Evolutionary conservation across 768 basidiomycete genomes (phyloP).

Genomic region (Epithele typhae): DNA sequence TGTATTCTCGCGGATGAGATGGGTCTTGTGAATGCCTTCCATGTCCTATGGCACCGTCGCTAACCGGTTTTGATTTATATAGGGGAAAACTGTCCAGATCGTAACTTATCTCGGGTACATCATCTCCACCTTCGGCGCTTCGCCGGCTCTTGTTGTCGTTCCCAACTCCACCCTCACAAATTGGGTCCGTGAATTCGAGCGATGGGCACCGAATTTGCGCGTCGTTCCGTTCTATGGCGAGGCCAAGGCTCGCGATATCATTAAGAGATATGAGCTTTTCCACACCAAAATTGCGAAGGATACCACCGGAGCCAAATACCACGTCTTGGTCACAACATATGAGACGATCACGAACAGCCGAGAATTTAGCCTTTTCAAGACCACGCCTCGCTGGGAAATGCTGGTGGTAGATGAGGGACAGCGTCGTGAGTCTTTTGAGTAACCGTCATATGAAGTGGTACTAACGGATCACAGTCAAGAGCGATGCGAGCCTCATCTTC

Average conservation of each 20-base stretch:
- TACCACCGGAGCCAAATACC: constrained; percentile 61
- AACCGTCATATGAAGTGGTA: constrained; percentile 3
- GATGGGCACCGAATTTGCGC: constrained; percentile 70
- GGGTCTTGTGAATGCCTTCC: constrained; percentile 62
- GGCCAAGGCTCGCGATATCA: constrained; percentile 70
- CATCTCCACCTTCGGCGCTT: constrained; percentile 49
- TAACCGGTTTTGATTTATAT: constrained; percentile 1
- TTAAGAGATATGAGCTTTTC: constrained; percentile 77
- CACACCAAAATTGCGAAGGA: constrained; percentile 40
- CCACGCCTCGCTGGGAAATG: constrained; percentile 88
- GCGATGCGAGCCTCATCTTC: constrained; percentile 74
- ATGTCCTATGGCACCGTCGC: constrained; percentile 3
- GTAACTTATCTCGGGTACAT: constrained; percentile 76
- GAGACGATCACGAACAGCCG: constrained; percentile 69
- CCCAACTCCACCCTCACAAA: constrained; percentile 96
- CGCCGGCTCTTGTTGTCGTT: constrained; percentile 86
- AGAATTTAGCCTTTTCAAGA: constrained; percentile 79
- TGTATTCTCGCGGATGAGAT: constrained; percentile 97
- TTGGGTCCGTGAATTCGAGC: constrained; percentile 92
- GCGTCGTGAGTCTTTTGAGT: constrained; percentile 52
- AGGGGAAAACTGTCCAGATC: constrained; percentile 94
- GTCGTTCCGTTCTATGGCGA: constrained; percentile 89
- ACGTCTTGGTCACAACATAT: constrained; percentile 92
- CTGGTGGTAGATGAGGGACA: constrained; percentile 93
- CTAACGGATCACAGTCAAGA: constrained; percentile 67